These are phyloP conservation scores for Penicillium tannophilum DNA, from an alignment of 495 filamentous ascomycete species.

Conservation along the genomic window DNA sequence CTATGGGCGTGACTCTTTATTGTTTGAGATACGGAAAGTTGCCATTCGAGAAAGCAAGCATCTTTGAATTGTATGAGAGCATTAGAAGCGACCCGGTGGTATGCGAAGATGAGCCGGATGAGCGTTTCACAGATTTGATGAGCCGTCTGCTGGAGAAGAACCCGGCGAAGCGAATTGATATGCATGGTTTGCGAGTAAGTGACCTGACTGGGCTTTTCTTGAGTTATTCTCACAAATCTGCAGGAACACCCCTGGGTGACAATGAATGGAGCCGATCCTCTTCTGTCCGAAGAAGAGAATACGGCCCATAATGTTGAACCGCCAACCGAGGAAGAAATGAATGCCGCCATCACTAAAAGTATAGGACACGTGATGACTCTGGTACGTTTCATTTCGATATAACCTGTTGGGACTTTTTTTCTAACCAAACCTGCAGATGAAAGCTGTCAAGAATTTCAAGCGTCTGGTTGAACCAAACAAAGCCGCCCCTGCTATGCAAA, in stretches of 20 bases:
- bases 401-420: background rate
- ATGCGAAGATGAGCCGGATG: conserved; percentile 49
- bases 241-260: conserved; percentile 97
- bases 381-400: conserved; percentile 51
- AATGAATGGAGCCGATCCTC: conserved; percentile 72
- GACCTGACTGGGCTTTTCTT: background rate
- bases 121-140: conserved; percentile 69
- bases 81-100: conserved; percentile 68
- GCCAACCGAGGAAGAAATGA: conserved; percentile 87
- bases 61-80: conserved; percentile 86
- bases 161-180: conserved; percentile 74
- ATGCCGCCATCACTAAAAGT: conserved; percentile 85
- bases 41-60: conserved; percentile 75
- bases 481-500: conserved; percentile 53
- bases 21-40: conserved; percentile 87
- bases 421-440: conserved; percentile 62
- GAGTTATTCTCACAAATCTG: conserved; percentile 9
- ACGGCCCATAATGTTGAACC: conserved; percentile 74
- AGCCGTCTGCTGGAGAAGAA: conserved; percentile 72
- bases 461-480: conserved; percentile 50
- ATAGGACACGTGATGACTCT: conserved; percentile 82
- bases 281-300: conserved; percentile 84
- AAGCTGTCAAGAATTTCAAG: conserved; percentile 89
- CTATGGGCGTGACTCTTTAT: conserved; percentile 95
- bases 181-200: conserved; percentile 78